Evolutionary conservation across 495 filamentous ascomycete genomes (phyloP).

Genomic region (Lasiosphaeriaceae sp.): DNA sequence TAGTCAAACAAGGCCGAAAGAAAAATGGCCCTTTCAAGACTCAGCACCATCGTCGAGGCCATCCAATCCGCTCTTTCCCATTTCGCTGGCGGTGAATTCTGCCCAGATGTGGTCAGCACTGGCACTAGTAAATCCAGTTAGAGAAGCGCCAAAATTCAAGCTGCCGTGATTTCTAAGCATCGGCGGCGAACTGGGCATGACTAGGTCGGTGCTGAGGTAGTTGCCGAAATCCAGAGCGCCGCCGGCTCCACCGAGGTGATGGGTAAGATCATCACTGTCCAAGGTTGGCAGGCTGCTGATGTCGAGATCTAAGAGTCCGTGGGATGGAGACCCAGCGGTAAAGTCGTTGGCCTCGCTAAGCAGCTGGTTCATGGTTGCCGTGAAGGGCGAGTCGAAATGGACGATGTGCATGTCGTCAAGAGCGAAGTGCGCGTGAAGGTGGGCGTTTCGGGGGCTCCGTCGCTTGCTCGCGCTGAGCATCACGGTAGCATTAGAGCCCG

Average conservation of each 20-base stretch:
- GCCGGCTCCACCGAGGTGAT: constrained; percentile 15
- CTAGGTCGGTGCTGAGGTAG: constrained; percentile 45
- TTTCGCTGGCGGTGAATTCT: constrained; percentile 1
- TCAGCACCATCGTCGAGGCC: background rate
- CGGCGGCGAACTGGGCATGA: constrained; percentile 55
- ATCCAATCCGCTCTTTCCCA: background rate
- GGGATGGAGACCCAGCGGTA: constrained; percentile 33
- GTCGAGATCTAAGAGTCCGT: constrained; percentile 30
- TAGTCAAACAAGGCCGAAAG: background rate
- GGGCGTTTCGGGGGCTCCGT: constrained; percentile 35
- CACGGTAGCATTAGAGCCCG: constrained; percentile 15
- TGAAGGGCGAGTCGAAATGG: constrained; percentile 53
- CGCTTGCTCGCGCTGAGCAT: constrained; percentile 30
- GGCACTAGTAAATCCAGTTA: constrained; percentile 5
- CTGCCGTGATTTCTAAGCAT: constrained; percentile 17
- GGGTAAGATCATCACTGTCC: constrained; percentile 35
- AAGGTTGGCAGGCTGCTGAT: constrained; percentile 37
- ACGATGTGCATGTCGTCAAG: constrained; percentile 18
- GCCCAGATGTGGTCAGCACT: constrained; percentile 13
- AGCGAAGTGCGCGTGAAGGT: constrained; percentile 27
- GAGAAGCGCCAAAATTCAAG: constrained; percentile 21
- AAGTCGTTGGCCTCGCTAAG: constrained; percentile 53
- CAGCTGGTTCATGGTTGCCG: constrained; percentile 55
- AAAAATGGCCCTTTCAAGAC: background rate
- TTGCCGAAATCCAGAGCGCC: constrained; percentile 37